Conservation (phyloP, 2,329 filamentous ascomycete genomes). For the Aspergillus sp. region DNA sequence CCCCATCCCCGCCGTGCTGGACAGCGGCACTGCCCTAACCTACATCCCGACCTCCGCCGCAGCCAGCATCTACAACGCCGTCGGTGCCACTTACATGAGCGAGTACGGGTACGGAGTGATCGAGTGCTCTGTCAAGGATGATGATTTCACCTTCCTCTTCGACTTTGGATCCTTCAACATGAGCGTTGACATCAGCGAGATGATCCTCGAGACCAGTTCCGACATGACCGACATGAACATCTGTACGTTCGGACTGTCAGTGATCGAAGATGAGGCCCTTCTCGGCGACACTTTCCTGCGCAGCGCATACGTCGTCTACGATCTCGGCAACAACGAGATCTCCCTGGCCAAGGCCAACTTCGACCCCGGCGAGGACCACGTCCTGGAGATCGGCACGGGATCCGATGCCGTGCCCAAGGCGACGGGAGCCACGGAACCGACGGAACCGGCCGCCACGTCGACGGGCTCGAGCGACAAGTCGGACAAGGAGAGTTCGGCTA, state of each 20-base stretch:
- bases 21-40: conserved; percentile 68
- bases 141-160: conserved; percentile 53
- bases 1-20: conserved; percentile 65
- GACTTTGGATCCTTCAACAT: conserved; percentile 57
- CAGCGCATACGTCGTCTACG: conserved; percentile 74
- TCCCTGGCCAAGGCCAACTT: conserved; percentile 68
- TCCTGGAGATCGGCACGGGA: conserved; percentile 56
- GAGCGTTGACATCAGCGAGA: conserved; percentile 57
- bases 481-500: not conserved
- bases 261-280: conserved; percentile 55
- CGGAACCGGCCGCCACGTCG: not conserved
- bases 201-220: conserved; percentile 55
- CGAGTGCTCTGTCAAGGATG: conserved; percentile 52
- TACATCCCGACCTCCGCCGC: conserved; percentile 61
- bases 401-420: conserved; percentile 53
- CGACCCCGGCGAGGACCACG: conserved; percentile 52
- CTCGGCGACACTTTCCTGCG: conserved; percentile 75
- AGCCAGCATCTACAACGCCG: conserved; percentile 55
- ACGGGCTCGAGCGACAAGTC: not conserved
- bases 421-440: conserved; percentile 23
- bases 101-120: conserved; percentile 53
- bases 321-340: conserved; percentile 70
- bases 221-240: conserved; percentile 46
- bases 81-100: conserved; percentile 60
- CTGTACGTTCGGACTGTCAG: conserved; percentile 67